Evolutionary conservation across 2,329 filamentous ascomycete genomes (phyloP).

Genomic region (Cercospora brassicicola): DNA sequence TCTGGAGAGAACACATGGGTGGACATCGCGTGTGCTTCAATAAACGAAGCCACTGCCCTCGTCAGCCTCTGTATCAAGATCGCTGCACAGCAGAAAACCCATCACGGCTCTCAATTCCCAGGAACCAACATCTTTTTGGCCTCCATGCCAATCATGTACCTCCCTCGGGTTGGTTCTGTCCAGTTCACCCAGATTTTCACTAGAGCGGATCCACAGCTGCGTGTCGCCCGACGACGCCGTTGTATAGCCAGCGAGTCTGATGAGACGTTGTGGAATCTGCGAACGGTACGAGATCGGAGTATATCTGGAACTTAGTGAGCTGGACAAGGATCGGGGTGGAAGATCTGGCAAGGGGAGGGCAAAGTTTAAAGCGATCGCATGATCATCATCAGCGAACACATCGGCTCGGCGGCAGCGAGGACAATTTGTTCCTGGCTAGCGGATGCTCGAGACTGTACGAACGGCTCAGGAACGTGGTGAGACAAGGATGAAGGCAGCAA

Average conservation of each 20-base stretch:
- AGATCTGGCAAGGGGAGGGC: background rate
- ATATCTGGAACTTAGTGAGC: slow-evolving; percentile 3
- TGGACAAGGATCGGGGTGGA: background rate
- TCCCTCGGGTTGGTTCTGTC: background rate
- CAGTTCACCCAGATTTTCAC: background rate
- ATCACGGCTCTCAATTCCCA: background rate
- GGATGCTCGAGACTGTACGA: background rate
- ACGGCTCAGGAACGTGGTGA: background rate
- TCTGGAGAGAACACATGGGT: background rate
- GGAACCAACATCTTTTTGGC: background rate
- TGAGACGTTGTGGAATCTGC: background rate
- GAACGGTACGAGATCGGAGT: slow-evolving; percentile 13
- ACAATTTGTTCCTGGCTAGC: background rate
- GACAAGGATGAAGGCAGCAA: background rate
- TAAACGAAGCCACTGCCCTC: background rate
- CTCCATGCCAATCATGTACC: background rate
- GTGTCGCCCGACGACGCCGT: background rate
- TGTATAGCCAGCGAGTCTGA: background rate
- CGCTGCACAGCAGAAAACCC: background rate
- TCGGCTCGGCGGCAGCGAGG: background rate
- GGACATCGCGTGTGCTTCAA: background rate
- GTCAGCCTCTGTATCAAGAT: background rate
- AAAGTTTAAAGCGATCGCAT: background rate
- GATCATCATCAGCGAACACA: background rate
- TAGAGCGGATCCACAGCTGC: background rate